Evolutionary conservation across 1,139 yeast genomes (phyloP).

Genomic region (Diutina catenulata): DNA sequence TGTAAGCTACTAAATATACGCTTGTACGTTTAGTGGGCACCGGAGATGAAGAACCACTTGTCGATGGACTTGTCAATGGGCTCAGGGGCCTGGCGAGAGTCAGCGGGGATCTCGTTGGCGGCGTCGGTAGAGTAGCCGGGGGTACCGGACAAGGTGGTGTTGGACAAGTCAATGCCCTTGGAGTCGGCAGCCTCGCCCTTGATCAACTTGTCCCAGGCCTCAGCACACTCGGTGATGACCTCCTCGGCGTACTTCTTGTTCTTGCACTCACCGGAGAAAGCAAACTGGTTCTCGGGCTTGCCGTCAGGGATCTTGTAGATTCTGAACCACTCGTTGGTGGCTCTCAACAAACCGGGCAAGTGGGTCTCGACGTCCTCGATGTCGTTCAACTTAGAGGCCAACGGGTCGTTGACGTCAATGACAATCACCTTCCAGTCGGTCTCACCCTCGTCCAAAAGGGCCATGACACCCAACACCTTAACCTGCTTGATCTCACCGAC

Average conservation of each 20-base stretch:
- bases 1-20: too few species aligned
- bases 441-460: constrained; percentile 93
- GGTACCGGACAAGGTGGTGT: constrained; percentile 59
- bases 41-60: constrained; percentile 98
- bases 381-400: constrained; percentile 64
- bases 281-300: constrained; percentile 78
- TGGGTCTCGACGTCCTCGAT: constrained; percentile 71
- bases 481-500: constrained; percentile 75
- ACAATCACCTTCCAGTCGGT: constrained; percentile 95
- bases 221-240: constrained; percentile 62
- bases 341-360: constrained; percentile 78
- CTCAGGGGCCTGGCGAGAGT: constrained; percentile 66
- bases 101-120: constrained; percentile 50
- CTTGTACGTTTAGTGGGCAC: constrained; percentile 43
- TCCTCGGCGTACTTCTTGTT: constrained; percentile 59
- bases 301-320: constrained; percentile 93
- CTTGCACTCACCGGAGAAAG: constrained; percentile 72
- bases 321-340: constrained; percentile 89
- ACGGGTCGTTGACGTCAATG: constrained; percentile 71
- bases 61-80: constrained; percentile 94
- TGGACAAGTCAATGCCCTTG: constrained; percentile 35
- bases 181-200: constrained; percentile 36
- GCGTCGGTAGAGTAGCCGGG: constrained; percentile 34
- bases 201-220: constrained; percentile 66
- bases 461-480: constrained; percentile 86